phyloP scores from a whole-genome alignment of 305 asterid species.

The Fraxinus velutina region DNA sequence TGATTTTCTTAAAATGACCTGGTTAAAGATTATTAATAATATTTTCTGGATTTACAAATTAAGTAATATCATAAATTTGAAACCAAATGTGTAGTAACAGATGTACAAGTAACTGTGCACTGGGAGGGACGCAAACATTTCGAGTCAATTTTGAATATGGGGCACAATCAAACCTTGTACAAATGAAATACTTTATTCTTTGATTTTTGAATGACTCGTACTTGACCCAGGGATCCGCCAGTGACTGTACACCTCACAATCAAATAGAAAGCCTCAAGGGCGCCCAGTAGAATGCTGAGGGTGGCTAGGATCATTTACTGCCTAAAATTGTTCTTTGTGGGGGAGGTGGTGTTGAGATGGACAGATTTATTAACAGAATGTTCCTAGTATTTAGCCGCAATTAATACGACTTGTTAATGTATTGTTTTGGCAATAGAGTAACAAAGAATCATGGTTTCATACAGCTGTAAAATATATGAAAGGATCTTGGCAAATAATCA shows the following conservation, averaged over 20 bases:
- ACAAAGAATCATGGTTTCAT: background rate
- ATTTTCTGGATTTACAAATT: background rate
- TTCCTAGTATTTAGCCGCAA: background rate
- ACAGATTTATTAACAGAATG: background rate
- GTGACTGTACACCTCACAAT: background rate
- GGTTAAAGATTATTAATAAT: background rate
- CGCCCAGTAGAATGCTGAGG: background rate
- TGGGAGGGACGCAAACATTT: background rate
- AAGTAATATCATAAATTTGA: background rate
- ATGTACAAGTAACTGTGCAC: background rate
- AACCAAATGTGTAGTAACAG: background rate
- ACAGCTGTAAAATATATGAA: background rate
- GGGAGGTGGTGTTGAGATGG: background rate
- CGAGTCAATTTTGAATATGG: background rate
- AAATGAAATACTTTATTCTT: background rate
- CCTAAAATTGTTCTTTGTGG: background rate
- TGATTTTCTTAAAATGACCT: background rate
- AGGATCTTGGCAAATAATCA: background rate
- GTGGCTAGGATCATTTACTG: background rate
- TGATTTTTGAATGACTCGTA: background rate
- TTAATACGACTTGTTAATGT: background rate
- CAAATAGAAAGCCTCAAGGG: background rate
- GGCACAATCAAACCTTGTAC: background rate
- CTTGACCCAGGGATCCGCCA: background rate
- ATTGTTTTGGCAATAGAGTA: background rate